phyloP scores from a whole-genome alignment of 441 rosid species.

The Gossypium schwendimanii region DNA sequence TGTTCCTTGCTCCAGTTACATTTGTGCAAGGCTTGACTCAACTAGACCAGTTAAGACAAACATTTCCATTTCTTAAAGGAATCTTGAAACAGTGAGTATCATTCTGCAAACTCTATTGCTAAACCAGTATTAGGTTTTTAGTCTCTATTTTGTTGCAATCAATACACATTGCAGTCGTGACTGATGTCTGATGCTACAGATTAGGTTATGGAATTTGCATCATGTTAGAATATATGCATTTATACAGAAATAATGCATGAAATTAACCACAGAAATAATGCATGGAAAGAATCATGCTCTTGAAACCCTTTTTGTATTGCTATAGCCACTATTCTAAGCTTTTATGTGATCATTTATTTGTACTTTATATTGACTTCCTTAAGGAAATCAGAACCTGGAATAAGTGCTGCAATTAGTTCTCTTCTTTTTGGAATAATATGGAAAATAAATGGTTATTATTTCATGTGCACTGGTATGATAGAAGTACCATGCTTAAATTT shows the following conservation, averaged over 20 bases:
- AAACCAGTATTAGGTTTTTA: background rate
- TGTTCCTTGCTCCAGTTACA: slow-evolving; percentile 73
- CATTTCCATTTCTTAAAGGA: slow-evolving; percentile 62
- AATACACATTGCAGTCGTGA: background rate
- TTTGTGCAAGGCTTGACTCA: slow-evolving; percentile 80
- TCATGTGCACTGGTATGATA: background rate
- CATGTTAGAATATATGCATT: background rate
- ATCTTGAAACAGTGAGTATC: slow-evolving; percentile 54
- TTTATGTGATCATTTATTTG: background rate
- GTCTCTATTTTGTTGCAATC: background rate
- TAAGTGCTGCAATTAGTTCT: background rate
- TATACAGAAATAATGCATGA: background rate
- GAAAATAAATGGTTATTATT: background rate
- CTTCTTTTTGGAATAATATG: background rate
- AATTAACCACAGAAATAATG: background rate
- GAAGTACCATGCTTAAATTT: background rate
- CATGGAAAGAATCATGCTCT: background rate
- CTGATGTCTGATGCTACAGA: background rate
- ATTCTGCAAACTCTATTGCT: slow-evolving; percentile 8
- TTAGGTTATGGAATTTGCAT: background rate
- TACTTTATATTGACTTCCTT: background rate
- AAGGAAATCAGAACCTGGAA: background rate
- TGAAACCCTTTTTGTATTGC: background rate
- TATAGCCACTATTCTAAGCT: background rate
- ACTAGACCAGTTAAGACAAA: slow-evolving; percentile 46